Evolutionary conservation across 2,329 filamentous ascomycete species (phyloP), one percentile per base, ranked within the genome.

Genomic region (Bisporella sp.): DNA sequence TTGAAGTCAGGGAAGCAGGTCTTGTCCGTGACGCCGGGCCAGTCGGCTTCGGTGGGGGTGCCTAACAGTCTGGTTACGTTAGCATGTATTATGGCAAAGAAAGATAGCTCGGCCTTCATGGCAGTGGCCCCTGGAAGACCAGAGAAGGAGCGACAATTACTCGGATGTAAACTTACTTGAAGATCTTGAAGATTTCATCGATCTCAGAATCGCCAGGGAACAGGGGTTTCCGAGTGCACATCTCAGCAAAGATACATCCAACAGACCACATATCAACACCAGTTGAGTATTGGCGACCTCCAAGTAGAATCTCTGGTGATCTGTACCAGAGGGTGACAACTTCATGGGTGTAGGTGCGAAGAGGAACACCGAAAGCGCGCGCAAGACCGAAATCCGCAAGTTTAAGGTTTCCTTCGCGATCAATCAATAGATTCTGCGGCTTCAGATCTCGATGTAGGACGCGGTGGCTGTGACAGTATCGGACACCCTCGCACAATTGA

Each of bases 1-100:
- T 96, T 96, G 77, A 90, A 96, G 69, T 96, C 91, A 41, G 90
- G 90, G 72, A 95, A 95, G 6, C 87, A 90, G n/a, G 89, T 93
- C 51, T 63, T 64, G 54, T 65, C 63, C 41, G 54, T 58, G 51
- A 96, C 89, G 54, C 90, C 90, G 31, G 90, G 90, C 90, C 90
- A 96, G 52, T 82, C 76, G 6, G 81, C 75, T 66, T 96, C 90
- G 48, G 82, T 81, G 4, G 90, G 90, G 4, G 91, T 96, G 57
- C 90, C 89, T 39, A 96, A 80, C 33, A 89, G 70, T 52, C 84
- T 87, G 54, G n/a, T 46, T 5, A 45, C 41, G 11, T 42, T 42
- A 42, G 40, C 29, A 42, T 21, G 29, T 12, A 12, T 13, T 7
- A 12, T 21, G 9, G 35, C 35, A 39, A 39, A 39, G 35, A 2